Evolutionary conservation across 139 green algal species (phyloP).

Genomic region (Volvox africanus): DNA sequence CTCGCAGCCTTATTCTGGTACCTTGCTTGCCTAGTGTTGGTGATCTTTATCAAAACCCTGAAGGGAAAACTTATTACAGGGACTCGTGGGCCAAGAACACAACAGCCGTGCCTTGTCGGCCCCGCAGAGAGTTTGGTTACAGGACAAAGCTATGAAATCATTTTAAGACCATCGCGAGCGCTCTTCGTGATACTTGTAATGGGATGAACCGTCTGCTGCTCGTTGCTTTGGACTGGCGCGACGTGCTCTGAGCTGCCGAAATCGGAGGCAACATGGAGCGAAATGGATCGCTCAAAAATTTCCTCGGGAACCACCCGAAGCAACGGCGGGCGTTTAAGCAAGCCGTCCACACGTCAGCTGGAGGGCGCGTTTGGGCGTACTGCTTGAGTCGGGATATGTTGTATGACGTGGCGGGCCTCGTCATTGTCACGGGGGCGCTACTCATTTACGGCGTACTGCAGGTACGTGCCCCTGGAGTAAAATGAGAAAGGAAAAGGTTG

Average conservation of each 20-base stretch:
- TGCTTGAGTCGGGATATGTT: neutral
- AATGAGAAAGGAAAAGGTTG: neutral
- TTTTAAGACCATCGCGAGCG: no score
- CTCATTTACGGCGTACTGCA: conserved; percentile 78
- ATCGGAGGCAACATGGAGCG: neutral
- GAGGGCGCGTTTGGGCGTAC: neutral
- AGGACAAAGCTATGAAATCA: no score
- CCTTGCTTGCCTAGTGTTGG: no score
- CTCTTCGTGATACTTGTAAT: neutral
- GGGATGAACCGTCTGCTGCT: neutral
- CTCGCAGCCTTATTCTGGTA: no score
- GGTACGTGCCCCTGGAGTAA: conserved; percentile 26
- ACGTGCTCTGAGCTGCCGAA: neutral
- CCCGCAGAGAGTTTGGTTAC: no score
- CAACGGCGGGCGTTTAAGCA: neutral
- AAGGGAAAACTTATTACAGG: no score
- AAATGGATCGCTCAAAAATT: neutral
- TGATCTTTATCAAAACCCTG: no score
- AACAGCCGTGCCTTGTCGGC: no score
- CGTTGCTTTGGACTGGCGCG: neutral
- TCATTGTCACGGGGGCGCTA: conserved; percentile 67
- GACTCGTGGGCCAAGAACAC: no score
- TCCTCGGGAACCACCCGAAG: neutral
- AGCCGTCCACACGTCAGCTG: neutral
- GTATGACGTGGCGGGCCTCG: conserved; percentile 1